These are phyloP conservation scores for Lecanicillium sp. DNA, from an alignment of 2,329 filamentous ascomycete species.

Conservation along the genomic window DNA sequence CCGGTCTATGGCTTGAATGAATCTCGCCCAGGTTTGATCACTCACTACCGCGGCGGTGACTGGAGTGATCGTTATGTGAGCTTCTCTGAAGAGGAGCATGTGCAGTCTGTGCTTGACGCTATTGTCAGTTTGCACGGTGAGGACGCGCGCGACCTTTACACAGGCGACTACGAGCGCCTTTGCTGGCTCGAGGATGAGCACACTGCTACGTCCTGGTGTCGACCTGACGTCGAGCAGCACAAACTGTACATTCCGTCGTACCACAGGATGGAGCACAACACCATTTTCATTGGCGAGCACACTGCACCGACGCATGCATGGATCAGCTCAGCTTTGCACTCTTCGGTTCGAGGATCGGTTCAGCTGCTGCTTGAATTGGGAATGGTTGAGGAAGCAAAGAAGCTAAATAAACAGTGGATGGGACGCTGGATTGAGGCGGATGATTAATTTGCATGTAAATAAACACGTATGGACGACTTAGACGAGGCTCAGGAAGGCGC, in stretches of 20 bases:
- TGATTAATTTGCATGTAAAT: background rate
- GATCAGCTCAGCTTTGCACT: conserved; percentile 21
- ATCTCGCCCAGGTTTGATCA: conserved; percentile 24
- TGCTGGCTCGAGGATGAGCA: conserved; percentile 23
- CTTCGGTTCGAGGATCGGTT: conserved; percentile 19
- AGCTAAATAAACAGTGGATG: conserved; percentile 16
- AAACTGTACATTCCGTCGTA: conserved; percentile 23
- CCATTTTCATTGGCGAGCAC: conserved; percentile 26
- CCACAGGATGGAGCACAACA: conserved; percentile 22
- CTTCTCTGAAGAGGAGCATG: conserved; percentile 14
- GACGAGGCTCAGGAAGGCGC: too few relatives aligned
- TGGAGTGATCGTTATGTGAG: conserved; percentile 22
- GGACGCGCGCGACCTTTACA: conserved; percentile 18
- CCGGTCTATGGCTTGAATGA: conserved; percentile 26
- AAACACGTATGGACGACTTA: background rate
- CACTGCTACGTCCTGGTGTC: conserved; percentile 20
- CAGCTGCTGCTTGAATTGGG: conserved; percentile 19
- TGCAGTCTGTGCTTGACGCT: conserved; percentile 20
- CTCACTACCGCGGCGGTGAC: conserved; percentile 21
- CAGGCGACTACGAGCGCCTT: conserved; percentile 22
- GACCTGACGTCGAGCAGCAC: conserved; percentile 22
- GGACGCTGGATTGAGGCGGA: conserved; percentile 13
- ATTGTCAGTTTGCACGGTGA: conserved; percentile 20
- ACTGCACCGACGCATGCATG: conserved; percentile 25
- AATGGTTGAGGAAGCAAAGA: conserved; percentile 16